Evolutionary conservation across 352 stramenopile species (phyloP), one percentile per base, ranked within the genome.

Genomic region (Phytophthora podocarpi): DNA sequence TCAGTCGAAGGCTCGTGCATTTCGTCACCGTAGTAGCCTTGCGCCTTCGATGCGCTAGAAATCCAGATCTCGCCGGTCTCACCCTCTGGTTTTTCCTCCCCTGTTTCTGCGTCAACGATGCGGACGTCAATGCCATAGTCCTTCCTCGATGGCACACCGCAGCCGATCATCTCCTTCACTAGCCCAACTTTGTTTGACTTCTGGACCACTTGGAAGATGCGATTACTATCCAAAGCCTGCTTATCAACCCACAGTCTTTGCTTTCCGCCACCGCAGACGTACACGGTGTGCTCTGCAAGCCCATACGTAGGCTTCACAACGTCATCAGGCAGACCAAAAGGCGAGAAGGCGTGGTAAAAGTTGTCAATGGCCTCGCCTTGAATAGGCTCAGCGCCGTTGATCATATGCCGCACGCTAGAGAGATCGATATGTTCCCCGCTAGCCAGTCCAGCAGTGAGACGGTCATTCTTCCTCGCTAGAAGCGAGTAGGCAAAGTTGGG

Each of bases 201-300:
- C n/a, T 61, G 54, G 1, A 71, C 48, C 4, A 84, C 67, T 40
- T 56, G 80, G 74, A 85, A 82, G 2, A 76, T 26, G n/a, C 68
- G 68, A 7, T 98, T 75, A 12, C 86, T 70, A 66, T 99, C 95
- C 5, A 99, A 74, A 18, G 74, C 79, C 15, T 79, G 68, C 60
- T 98, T 98, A 43, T 97, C 82, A 9, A 99, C 91, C 32, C 59
- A 87, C 15, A 99, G 51, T 11, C 82, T 80, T 66, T 97, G 83
- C 34, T 89, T 76, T 1, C 97, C 97, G 35, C 91, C 89, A 15
- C 96, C 96, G 49, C 93, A 99, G 47, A 99, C 97, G 72, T 98
- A 99, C 28, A 99, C 98, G 1, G 97, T 99, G 72, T 99, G 94
- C 77, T 99, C 98, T 9, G 98, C 98, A n/a, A 99, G 78, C n/a